Conservation (phyloP, 2,329 filamentous ascomycete species). For the Xylaria sp. region DNA sequence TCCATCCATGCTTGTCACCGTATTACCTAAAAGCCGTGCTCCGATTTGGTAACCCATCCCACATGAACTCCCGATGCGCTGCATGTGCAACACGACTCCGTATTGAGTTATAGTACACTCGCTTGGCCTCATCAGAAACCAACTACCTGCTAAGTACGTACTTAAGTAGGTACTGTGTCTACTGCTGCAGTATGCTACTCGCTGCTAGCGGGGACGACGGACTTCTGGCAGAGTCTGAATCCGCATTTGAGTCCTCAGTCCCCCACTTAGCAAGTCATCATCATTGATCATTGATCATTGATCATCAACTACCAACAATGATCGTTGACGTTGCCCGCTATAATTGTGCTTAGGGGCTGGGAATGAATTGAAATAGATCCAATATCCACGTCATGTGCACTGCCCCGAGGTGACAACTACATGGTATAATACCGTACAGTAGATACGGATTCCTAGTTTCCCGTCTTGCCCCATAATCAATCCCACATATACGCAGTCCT, state of each 20-base stretch:
- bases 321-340: background rate
- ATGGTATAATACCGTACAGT: no score
- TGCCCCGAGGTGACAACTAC: conserved; percentile 12
- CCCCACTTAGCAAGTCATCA: conserved; percentile 16
- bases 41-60: conserved; percentile 25
- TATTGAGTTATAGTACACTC: background rate
- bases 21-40: conserved; percentile 33
- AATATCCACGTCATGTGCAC: conserved; percentile 27
- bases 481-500: conserved; percentile 19
- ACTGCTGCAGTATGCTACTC: no score
- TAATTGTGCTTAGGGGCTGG: conserved; percentile 14
- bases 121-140: conserved; percentile 13
- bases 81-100: conserved; percentile 15
- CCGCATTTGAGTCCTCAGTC: conserved; percentile 11
- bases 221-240: conserved; percentile 27
- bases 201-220: no score
- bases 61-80: conserved; percentile 25
- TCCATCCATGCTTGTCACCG: conserved; percentile 1
- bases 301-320: background rate
- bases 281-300: background rate
- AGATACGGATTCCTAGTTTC: conserved; percentile 13
- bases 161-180: no score
- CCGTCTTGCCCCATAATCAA: conserved; percentile 16
- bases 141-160: no score
- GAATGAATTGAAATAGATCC: conserved; percentile 23